These are phyloP conservation scores for Anthoceros angustus DNA, from an alignment of 225 moss, liverwort and hornwort genomes.

Conservation along the genomic window DNA sequence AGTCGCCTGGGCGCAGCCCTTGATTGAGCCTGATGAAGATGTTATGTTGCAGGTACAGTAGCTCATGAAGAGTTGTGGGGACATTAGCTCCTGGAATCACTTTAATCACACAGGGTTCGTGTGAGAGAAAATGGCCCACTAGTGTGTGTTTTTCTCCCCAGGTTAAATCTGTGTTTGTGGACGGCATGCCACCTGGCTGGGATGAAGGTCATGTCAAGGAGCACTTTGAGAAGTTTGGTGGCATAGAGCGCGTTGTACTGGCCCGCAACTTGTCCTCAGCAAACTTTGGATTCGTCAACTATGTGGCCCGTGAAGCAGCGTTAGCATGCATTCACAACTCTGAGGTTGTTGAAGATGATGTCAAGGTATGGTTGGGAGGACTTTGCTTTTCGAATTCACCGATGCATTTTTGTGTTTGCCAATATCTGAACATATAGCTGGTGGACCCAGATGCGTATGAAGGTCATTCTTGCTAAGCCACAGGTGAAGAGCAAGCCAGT, in stretches of 20 bases:
- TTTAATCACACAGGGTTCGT: background rate
- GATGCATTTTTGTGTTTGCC: background rate
- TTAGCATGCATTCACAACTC: constrained; percentile 33
- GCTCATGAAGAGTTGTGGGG: background rate
- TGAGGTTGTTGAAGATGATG: constrained; percentile 26
- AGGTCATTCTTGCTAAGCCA: constrained; percentile 41
- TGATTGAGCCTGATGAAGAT: constrained; percentile 40
- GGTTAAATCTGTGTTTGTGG: constrained; percentile 50
- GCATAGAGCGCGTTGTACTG: constrained; percentile 34
- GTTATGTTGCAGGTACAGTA: constrained; percentile 34
- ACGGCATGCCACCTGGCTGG: constrained; percentile 42
- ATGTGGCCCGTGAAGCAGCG: constrained; percentile 32
- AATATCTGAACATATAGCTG: constrained; percentile 10
- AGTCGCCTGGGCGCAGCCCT: constrained; percentile 41
- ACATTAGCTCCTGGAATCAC: background rate
- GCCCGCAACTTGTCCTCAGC: constrained; percentile 35
- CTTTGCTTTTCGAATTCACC: background rate
- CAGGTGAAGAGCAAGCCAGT: constrained; percentile 29
- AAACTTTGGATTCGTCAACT: constrained; percentile 43
- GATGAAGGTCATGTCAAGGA: constrained; percentile 36
- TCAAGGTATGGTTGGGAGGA: constrained; percentile 16
- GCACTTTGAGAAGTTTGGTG: constrained; percentile 38
- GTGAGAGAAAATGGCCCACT: background rate
- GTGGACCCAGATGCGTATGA: constrained; percentile 33
- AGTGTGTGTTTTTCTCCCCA: constrained; percentile 12